Evolutionary conservation across 2,329 filamentous ascomycete genomes (phyloP), one percentile per base, ranked within the genome.

Genomic region (Monilinia laxa): DNA sequence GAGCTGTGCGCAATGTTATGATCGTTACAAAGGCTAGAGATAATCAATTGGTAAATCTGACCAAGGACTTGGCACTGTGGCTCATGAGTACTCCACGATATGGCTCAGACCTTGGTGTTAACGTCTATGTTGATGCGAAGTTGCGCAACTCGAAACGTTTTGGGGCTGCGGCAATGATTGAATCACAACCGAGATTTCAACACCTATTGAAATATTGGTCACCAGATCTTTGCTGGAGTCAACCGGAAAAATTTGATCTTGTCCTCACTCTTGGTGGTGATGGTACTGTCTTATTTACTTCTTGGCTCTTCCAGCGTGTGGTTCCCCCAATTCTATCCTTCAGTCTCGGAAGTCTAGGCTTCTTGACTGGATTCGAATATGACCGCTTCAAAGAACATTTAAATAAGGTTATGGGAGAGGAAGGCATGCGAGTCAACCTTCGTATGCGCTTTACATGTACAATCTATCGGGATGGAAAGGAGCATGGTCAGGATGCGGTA

Each of bases 401-500:
- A 45, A 90, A 92, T 78, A 89, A 88, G 64, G 86, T 98, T 72
- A 96, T 99, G 93, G 93, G 93, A 68, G 92, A 96, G 67, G 87
- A 90, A 1, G 95, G 95, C 66, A 98, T 99, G 94, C 90, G 94
- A 64, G 94, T 98, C 68, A 98, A 97, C 76, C 83, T 99, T 72
- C 92, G 95, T 72, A 99, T 99, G 95, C 91, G 95, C 69, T 99
- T 99, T 78, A 99, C 95, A 20, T 98, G 94, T 80, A 98, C 95
- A 0, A 93, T 99, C 11, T 97, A 94, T 81, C 90, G 94, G 55
- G 84, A 89, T 71, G 87, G 85, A 40, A 87, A 85, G 38, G 78
- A 80, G 4, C 77, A 81, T 2, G 85, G 84, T 14, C 83, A 86
- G n/a, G 86, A 87, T 51, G 85, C 89, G 71, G 90, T 95, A 73